Evolutionary conservation across 805 yeast genomes (phyloP).

Genomic region (Debaryomyces prosopidis): DNA sequence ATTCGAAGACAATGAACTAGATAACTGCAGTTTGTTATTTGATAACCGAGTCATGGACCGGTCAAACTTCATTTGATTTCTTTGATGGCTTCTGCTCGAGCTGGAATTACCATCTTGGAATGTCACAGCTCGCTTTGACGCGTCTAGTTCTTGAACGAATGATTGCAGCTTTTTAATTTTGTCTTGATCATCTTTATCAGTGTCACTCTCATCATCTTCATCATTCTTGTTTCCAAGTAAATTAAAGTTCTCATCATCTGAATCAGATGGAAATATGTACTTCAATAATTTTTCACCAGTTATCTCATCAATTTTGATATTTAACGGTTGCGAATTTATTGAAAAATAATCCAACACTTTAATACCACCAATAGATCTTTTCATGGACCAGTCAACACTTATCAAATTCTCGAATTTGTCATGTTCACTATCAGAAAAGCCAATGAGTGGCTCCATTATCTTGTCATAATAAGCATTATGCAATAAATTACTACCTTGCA

Average conservation of each 20-base stretch:
- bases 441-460: conserved; percentile 34
- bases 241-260: conserved; percentile 3
- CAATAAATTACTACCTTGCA: conserved; percentile 40
- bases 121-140: conserved; percentile 10
- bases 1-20: conserved; percentile 3
- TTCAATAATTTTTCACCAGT: conserved; percentile 40
- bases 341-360: conserved; percentile 39
- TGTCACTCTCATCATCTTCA: conserved; percentile 8
- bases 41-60: conserved; percentile 3
- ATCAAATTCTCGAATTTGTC: conserved; percentile 20
- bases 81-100: too few species aligned
- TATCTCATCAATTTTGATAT: conserved; percentile 37
- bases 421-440: conserved; percentile 8
- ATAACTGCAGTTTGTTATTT: not conserved
- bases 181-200: conserved; percentile 2
- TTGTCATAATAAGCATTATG: conserved; percentile 29
- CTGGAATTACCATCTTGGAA: conserved; percentile 3
- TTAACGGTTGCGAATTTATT: conserved; percentile 37
- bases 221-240: conserved; percentile 2
- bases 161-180: not conserved
- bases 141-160: conserved; percentile 10
- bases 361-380: conserved; percentile 43
- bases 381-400: conserved; percentile 43
- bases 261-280: conserved; percentile 31
- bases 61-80: not conserved